These are phyloP conservation scores for Crucihimalaya himalaica DNA, from an alignment of 345 rosid genomes.

Conservation along the genomic window DNA sequence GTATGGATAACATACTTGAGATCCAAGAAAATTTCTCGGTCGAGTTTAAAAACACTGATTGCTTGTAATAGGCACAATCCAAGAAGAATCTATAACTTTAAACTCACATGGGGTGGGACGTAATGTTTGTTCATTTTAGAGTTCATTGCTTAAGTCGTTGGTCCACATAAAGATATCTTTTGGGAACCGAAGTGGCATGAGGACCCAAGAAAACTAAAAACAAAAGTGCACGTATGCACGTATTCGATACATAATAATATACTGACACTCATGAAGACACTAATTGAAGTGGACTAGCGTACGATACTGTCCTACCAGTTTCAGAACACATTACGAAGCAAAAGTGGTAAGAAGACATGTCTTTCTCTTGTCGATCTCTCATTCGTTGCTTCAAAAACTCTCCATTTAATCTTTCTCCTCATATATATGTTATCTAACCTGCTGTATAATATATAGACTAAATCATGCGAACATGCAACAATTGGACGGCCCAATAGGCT, in stretches of 20 bases:
- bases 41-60: neutral
- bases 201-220: slow-evolving; percentile 21
- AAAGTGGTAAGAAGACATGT: slow-evolving; percentile 8
- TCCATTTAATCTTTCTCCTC: neutral
- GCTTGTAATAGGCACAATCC: slow-evolving; percentile 13
- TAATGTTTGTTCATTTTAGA: slow-evolving; percentile 19
- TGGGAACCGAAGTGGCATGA: slow-evolving; percentile 9
- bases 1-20: neutral
- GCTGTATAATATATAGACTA: too few relatives aligned
- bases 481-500: neutral
- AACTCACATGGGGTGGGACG: slow-evolving; percentile 30
- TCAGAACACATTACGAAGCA: slow-evolving; percentile 18
- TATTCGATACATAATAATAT: neutral
- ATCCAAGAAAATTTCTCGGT: neutral
- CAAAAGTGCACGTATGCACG: slow-evolving; percentile 27
- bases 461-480: neutral
- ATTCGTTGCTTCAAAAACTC: slow-evolving; percentile 18
- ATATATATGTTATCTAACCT: neutral
- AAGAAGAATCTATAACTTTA: slow-evolving; percentile 20
- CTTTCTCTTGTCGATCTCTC: slow-evolving; percentile 34
- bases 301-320: slow-evolving; percentile 32
- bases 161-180: slow-evolving; percentile 26
- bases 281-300: slow-evolving; percentile 30
- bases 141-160: slow-evolving; percentile 2
- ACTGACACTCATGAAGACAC: slow-evolving; percentile 14